Percentiles rank a stretch among this genome's conserved stretches.
phyloP scores from a whole-genome alignment of 257 asterid species.

The Solanum chiquidenum region DNA sequence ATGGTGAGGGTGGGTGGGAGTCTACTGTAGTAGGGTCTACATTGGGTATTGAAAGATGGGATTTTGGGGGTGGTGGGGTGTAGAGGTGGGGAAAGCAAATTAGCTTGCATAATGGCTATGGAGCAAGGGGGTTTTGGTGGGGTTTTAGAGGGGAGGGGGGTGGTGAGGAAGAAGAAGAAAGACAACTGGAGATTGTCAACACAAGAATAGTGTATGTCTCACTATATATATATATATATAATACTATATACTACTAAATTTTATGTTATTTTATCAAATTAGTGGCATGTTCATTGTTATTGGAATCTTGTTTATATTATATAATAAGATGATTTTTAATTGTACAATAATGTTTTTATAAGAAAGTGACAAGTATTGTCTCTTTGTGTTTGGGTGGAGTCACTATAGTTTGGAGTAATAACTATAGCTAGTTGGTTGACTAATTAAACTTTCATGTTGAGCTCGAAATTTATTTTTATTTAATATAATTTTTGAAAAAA shows the following conservation, averaged over 20 bases:
- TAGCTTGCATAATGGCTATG: background rate
- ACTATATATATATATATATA: no score
- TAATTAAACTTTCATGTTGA: background rate
- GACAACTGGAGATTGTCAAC: background rate
- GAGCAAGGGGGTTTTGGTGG: background rate
- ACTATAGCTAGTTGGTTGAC: background rate
- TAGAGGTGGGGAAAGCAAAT: background rate
- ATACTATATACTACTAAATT: background rate
- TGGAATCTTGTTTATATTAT: background rate
- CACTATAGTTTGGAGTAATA: background rate
- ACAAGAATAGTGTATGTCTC: background rate
- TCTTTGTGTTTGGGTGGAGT: background rate
- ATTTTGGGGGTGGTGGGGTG: background rate
- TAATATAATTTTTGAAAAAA: rapidly evolving
- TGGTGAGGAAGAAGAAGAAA: background rate
- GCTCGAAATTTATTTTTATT: no score
- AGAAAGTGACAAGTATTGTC: background rate
- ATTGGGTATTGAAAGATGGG: background rate
- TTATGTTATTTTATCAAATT: no score
- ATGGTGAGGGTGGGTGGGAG: background rate
- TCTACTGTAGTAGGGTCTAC: background rate
- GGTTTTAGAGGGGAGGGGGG: background rate
- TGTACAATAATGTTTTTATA: background rate
- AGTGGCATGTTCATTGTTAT: background rate
- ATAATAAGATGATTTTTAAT: background rate